These are phyloP conservation scores for Panaeolus papilionaceus DNA, from an alignment of 768 basidiomycete species.

Conservation along the genomic window DNA sequence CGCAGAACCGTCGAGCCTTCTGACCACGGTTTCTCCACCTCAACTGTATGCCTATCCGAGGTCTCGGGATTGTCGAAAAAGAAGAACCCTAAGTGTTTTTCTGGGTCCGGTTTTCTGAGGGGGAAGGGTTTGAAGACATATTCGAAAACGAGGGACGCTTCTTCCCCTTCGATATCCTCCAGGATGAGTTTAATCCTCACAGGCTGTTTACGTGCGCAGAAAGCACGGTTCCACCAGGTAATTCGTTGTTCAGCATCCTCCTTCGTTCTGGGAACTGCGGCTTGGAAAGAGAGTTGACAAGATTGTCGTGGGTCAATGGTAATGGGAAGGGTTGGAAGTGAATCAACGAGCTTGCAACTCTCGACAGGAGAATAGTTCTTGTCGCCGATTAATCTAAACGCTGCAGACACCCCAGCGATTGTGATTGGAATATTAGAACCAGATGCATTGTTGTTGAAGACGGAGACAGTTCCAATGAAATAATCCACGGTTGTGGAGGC, in stretches of 20 bases:
- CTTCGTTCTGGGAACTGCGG: constrained; percentile 37
- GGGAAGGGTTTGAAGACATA: constrained; percentile 40
- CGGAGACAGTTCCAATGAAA: constrained; percentile 40
- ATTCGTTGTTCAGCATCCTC: constrained; percentile 38
- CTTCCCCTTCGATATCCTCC: constrained; percentile 45
- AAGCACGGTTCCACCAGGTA: constrained; percentile 41
- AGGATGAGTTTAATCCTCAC: constrained; percentile 42
- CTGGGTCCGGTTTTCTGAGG: constrained; percentile 30
- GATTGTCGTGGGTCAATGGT: constrained; percentile 47
- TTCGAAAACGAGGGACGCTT: constrained; percentile 45
- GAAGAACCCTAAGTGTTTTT: constrained; percentile 39
- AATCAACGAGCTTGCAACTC: constrained; percentile 34
- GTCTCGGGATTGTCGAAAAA: constrained; percentile 40
- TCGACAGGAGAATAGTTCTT: constrained; percentile 28
- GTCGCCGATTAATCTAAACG: constrained; percentile 44
- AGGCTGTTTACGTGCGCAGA: constrained; percentile 40
- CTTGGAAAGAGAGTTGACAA: constrained; percentile 36
- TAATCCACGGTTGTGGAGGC: constrained; percentile 33
- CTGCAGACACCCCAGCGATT: constrained; percentile 38
- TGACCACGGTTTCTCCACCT: constrained; percentile 28
- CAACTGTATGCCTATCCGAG: constrained; percentile 32
- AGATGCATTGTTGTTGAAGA: constrained; percentile 44
- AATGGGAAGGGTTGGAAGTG: constrained; percentile 32
- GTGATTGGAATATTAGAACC: constrained; percentile 40
- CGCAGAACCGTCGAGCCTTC: constrained; percentile 27